phyloP scores from a whole-genome alignment of 495 filamentous ascomycete species.

The Friedmanniomyces simplex region DNA sequence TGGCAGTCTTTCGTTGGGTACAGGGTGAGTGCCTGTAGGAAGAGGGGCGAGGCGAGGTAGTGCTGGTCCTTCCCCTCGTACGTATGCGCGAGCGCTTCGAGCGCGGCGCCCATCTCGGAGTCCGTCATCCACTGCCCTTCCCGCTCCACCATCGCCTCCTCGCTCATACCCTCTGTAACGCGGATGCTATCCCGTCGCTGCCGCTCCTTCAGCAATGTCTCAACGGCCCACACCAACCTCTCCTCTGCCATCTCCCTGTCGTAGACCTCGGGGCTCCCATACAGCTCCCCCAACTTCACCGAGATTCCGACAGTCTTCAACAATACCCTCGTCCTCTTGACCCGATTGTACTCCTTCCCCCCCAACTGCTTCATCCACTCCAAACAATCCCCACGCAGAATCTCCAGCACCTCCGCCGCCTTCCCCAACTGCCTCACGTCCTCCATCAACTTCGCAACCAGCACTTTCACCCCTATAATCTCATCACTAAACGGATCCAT shows the following conservation, averaged over 20 bases:
- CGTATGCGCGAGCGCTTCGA: constrained; percentile 63
- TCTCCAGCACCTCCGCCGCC: constrained; percentile 65
- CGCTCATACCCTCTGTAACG: constrained; percentile 37
- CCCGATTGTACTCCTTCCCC: constrained; percentile 35
- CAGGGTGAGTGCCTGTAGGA: constrained; percentile 67
- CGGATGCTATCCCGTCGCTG: constrained; percentile 48
- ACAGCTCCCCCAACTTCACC: constrained; percentile 75
- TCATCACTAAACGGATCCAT: constrained; percentile 87
- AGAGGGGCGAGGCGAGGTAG: constrained; percentile 77
- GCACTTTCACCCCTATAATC: constrained; percentile 77
- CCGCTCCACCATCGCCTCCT: constrained; percentile 26
- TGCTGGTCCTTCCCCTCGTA: constrained; percentile 60
- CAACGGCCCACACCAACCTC: constrained; percentile 68
- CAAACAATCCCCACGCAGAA: constrained; percentile 48
- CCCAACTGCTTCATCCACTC: constrained; percentile 46
- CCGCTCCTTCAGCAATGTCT: constrained; percentile 65
- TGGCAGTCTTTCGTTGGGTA: constrained; percentile 49
- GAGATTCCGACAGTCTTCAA: constrained; percentile 61
- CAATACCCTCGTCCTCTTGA: constrained; percentile 57
- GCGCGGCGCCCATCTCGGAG: constrained; percentile 57
- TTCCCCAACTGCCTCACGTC: constrained; percentile 53
- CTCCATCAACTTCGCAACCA: constrained; percentile 68
- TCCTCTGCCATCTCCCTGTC: constrained; percentile 59
- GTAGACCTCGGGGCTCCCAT: constrained; percentile 48
- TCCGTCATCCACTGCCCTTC: constrained; percentile 67